Evolutionary conservation across 257 asterid genomes (phyloP).

Genomic region (Solanum ahanhuiri): DNA sequence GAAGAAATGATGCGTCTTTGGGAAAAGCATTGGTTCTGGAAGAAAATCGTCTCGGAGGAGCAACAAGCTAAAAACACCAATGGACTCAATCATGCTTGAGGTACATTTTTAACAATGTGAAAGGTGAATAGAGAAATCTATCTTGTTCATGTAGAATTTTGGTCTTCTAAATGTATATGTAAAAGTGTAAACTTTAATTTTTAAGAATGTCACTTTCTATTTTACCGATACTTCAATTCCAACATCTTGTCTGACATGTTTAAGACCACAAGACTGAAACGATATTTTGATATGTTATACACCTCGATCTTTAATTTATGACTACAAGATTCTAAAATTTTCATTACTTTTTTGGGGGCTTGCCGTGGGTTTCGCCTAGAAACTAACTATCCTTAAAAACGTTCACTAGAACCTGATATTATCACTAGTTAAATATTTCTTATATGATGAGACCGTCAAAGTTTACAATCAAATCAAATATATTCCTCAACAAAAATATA

Average conservation of each 20-base stretch:
- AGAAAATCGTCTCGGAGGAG: constrained; percentile 21
- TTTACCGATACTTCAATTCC: too few relatives aligned
- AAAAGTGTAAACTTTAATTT: neutral
- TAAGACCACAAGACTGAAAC: neutral
- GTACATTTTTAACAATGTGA: neutral
- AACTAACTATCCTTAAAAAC: neutral
- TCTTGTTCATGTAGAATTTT: neutral
- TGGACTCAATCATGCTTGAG: neutral
- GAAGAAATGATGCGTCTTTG: constrained; percentile 69
- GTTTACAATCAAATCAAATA: too few relatives aligned
- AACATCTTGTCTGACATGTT: too few relatives aligned
- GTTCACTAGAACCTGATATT: neutral
- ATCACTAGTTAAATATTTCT: neutral
- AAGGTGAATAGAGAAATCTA: neutral
- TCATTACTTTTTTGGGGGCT: too few relatives aligned
- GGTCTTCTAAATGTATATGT: neutral
- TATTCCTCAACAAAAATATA: neutral
- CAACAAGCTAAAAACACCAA: neutral
- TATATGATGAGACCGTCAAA: neutral
- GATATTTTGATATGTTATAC: too few relatives aligned
- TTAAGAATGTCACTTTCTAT: neutral
- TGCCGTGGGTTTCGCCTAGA: neutral
- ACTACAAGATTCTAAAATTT: too few relatives aligned
- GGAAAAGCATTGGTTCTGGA: constrained; percentile 90
- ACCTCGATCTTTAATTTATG: neutral